Percentiles rank a stretch among this genome's conserved stretches.
Conservation (phyloP, 1,284 basidiomycete genomes). For the Exobasidium rhododendri region DNA sequence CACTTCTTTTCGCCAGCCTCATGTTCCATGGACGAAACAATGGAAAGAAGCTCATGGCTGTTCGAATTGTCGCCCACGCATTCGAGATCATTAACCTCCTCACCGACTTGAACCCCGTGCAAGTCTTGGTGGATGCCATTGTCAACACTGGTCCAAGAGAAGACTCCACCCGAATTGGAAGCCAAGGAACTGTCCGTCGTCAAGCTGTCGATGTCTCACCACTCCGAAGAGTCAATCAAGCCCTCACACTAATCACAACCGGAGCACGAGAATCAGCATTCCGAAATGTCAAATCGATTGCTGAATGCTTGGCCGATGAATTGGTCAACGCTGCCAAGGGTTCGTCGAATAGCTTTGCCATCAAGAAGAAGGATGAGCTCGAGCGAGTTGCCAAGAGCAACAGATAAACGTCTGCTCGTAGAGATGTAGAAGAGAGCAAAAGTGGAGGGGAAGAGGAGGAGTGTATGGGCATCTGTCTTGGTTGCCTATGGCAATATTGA, state of each 20-base stretch:
- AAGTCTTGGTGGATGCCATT: conserved; percentile 95
- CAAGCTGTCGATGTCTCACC: conserved; percentile 99
- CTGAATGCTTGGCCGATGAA: conserved; percentile 96
- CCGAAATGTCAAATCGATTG: conserved; percentile 98
- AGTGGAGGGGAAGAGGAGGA: neutral
- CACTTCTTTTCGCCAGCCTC: conserved; percentile 19
- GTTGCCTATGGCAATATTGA: too few species aligned
- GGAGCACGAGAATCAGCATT: conserved; percentile 99
- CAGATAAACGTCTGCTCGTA: conserved; percentile 65
- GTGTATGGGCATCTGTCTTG: too few species aligned
- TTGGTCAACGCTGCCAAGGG: conserved; percentile 99
- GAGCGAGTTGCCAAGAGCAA: conserved; percentile 99
- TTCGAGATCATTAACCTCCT: conserved; percentile 99
- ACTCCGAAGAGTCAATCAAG: conserved; percentile 96
- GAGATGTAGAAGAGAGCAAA: conserved; percentile 7
- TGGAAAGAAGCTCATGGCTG: conserved; percentile 98
- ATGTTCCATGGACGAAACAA: conserved; percentile 99
- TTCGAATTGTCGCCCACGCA: conserved; percentile 98
- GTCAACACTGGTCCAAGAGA: conserved; percentile 99
- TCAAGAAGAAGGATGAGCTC: conserved; percentile 89
- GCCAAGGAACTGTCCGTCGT: conserved; percentile 98
- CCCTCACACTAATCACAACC: conserved; percentile 88
- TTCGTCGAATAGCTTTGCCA: conserved; percentile 99
- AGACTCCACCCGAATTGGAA: conserved; percentile 99
- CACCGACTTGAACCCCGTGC: conserved; percentile 99